These are phyloP conservation scores for Pythium phragmiticola DNA, from an alignment of 352 stramenopile genomes.

Conservation along the genomic window DNA sequence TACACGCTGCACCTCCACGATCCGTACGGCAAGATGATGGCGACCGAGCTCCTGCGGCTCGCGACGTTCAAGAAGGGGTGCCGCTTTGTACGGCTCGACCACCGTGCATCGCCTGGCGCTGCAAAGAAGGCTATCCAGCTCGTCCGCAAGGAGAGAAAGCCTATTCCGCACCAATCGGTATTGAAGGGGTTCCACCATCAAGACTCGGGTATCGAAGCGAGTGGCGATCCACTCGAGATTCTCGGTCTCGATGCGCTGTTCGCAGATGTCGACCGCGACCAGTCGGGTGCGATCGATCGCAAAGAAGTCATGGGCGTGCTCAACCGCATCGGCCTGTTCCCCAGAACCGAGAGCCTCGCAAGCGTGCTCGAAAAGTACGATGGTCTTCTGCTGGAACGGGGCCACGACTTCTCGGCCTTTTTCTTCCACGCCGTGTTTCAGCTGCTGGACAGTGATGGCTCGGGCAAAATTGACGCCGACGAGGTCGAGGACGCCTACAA, in stretches of 20 bases:
- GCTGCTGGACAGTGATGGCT: slow-evolving; percentile 69
- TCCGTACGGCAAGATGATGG: slow-evolving; percentile 81
- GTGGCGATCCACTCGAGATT: slow-evolving; percentile 52
- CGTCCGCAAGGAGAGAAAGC: slow-evolving; percentile 44
- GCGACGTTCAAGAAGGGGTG: slow-evolving; percentile 72
- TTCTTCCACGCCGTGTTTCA: slow-evolving; percentile 78
- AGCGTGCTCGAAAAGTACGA: slow-evolving; percentile 52
- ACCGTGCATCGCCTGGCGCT: slow-evolving; percentile 31
- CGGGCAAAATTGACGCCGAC: slow-evolving; percentile 72
- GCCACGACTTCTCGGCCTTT: slow-evolving; percentile 59
- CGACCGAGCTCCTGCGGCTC: slow-evolving; percentile 69
- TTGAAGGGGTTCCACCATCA: slow-evolving; percentile 13
- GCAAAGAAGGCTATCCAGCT: slow-evolving; percentile 44
- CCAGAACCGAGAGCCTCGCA: slow-evolving; percentile 43
- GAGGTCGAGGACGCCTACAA: slow-evolving; percentile 75
- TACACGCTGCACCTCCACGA: slow-evolving; percentile 67
- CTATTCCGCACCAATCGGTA: not conserved
- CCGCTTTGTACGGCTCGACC: slow-evolving; percentile 60
- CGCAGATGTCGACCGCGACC: slow-evolving; percentile 57
- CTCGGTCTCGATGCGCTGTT: slow-evolving; percentile 64
- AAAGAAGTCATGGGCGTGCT: slow-evolving; percentile 60
- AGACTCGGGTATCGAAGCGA: slow-evolving; percentile 10
- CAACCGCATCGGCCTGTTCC: slow-evolving; percentile 67
- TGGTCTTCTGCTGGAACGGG: slow-evolving; percentile 40
- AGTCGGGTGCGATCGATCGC: slow-evolving; percentile 55